phyloP scores from a whole-genome alignment of 768 basidiomycete genomes.

The Suillus subluteus region DNA sequence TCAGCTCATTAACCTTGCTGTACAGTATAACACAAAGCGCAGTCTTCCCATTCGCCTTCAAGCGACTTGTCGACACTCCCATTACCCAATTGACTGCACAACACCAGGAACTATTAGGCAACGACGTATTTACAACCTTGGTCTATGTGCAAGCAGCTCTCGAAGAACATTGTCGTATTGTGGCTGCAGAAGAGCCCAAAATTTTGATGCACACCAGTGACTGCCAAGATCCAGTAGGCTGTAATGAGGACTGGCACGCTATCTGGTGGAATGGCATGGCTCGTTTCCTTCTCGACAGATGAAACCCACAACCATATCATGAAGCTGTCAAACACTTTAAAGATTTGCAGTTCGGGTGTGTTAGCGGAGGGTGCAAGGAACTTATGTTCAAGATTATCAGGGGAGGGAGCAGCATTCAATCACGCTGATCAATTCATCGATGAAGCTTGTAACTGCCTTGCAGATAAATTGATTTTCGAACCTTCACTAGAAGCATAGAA shows the following conservation, averaged over 20 bases:
- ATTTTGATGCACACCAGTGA: slow-evolving; percentile 2
- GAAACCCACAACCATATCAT: slow-evolving; percentile 19
- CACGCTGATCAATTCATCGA: slow-evolving; percentile 8
- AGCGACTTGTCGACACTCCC: too few relatives aligned
- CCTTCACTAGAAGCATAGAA: not conserved
- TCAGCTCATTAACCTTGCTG: too few relatives aligned
- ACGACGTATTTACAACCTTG: too few relatives aligned
- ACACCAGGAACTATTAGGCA: too few relatives aligned
- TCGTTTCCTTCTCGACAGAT: slow-evolving; percentile 22
- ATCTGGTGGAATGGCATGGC: slow-evolving; percentile 30
- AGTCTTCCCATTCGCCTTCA: too few relatives aligned
- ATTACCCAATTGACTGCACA: too few relatives aligned
- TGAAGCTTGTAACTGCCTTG: slow-evolving; percentile 2
- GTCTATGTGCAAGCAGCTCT: too few relatives aligned
- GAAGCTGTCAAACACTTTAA: slow-evolving; percentile 21
- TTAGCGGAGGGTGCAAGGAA: slow-evolving; percentile 16
- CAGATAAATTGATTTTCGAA: not conserved
- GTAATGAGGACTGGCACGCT: slow-evolving; percentile 22
- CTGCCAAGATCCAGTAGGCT: slow-evolving; percentile 13
- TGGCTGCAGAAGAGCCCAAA: slow-evolving; percentile 15
- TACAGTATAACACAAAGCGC: too few relatives aligned
- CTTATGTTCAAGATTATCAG: slow-evolving; percentile 11
- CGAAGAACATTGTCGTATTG: too few relatives aligned
- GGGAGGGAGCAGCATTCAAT: slow-evolving; percentile 3
- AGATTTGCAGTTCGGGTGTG: slow-evolving; percentile 19